Conservation (phyloP, 148 eudicot genomes). For the Mesembryanthemum crystallinum region DNA sequence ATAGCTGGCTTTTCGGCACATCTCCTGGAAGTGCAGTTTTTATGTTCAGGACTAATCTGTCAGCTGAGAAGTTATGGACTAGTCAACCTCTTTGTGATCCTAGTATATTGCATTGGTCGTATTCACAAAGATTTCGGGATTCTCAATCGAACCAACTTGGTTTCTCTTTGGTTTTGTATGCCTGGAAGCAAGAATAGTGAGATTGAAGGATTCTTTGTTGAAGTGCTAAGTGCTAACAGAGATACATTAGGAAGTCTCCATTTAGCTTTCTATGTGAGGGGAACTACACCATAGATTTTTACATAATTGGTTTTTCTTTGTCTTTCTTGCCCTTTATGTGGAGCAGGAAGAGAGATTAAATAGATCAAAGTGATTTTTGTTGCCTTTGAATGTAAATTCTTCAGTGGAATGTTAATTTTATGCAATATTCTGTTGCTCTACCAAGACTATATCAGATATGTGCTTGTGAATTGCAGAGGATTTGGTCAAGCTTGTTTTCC, state of each 20-base stretch:
- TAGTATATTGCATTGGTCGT: constrained; percentile 39
- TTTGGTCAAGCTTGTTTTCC: neutral
- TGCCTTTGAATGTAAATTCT: constrained; percentile 30
- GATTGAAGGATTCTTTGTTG: constrained; percentile 35
- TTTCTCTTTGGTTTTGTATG: constrained; percentile 57
- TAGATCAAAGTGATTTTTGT: constrained; percentile 36
- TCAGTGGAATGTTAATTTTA: constrained; percentile 13
- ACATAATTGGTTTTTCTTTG: constrained; percentile 36
- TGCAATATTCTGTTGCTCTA: constrained; percentile 11
- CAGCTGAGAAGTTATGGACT: constrained; percentile 52
- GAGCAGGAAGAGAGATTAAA: constrained; percentile 25
- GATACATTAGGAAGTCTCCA: constrained; percentile 39
- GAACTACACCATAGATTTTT: constrained; percentile 33
- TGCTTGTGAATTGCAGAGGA: constrained; percentile 10
- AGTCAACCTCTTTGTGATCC: constrained; percentile 43
- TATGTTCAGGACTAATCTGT: constrained; percentile 54
- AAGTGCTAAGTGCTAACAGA: constrained; percentile 45
- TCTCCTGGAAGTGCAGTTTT: constrained; percentile 55
- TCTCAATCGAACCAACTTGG: constrained; percentile 47
- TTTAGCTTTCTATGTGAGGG: constrained; percentile 36
- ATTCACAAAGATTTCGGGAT: constrained; percentile 46
- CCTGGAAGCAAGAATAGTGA: constrained; percentile 61
- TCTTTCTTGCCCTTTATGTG: constrained; percentile 24
- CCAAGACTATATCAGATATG: neutral
- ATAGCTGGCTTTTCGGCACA: constrained; percentile 56